These are phyloP conservation scores for Penicillium diatomitis DNA, from an alignment of 495 filamentous ascomycete species.

Conservation along the genomic window DNA sequence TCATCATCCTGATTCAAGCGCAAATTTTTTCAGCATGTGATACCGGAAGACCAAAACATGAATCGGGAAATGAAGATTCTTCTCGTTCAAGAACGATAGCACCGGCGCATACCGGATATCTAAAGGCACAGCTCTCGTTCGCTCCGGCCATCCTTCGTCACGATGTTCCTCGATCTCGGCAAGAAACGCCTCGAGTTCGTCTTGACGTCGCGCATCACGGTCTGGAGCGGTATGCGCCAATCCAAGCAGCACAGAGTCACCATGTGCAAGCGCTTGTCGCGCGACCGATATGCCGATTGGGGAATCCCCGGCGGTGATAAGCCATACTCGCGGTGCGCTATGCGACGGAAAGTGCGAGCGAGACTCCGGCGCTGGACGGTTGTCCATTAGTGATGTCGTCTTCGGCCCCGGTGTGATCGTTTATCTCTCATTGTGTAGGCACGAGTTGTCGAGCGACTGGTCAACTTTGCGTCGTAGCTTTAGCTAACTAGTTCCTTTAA, in stretches of 20 bases:
- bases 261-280: slow-evolving; percentile 68
- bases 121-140: slow-evolving; percentile 36
- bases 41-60: no score
- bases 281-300: slow-evolving; percentile 69
- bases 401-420: slow-evolving; percentile 15
- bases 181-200: slow-evolving; percentile 44
- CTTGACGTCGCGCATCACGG: slow-evolving; percentile 33
- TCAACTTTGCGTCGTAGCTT: neutral
- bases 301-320: slow-evolving; percentile 74
- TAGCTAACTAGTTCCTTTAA: no score
- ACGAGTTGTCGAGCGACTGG: neutral
- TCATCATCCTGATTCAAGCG: slow-evolving; percentile 28
- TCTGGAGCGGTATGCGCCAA: slow-evolving; percentile 48
- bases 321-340: slow-evolving; percentile 64
- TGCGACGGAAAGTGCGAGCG: slow-evolving; percentile 50
- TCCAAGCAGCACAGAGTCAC: slow-evolving; percentile 76
- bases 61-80: neutral
- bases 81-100: neutral
- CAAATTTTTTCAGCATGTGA: no score
- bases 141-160: slow-evolving; percentile 35
- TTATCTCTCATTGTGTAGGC: slow-evolving; percentile 27
- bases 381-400: slow-evolving; percentile 26
- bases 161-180: slow-evolving; percentile 64
- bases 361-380: slow-evolving; percentile 27
- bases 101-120: slow-evolving; percentile 39